Percentiles rank a stretch among this genome's conserved stretches.
Conservation (phyloP, 1,284 basidiomycete species). For the Pseudozyma tsukubaensis region DNA sequence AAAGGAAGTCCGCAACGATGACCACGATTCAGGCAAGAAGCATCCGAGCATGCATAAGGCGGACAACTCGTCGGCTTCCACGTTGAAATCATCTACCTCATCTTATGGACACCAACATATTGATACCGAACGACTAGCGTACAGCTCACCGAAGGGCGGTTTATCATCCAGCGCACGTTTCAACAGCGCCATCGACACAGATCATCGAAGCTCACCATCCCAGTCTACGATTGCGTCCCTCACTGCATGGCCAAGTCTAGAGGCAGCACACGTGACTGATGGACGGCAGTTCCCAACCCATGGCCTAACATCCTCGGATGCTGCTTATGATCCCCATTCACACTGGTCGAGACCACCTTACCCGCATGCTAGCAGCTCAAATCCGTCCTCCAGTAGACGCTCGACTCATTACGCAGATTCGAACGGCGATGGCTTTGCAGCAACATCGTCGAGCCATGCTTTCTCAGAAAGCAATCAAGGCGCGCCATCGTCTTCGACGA, state of each 20-base stretch:
- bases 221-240: constrained; percentile 11
- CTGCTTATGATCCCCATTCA: constrained; percentile 2
- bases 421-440: neutral
- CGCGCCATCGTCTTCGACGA: constrained; percentile 8
- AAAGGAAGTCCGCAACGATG: neutral
- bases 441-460: neutral
- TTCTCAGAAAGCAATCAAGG: constrained; percentile 2
- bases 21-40: too few relatives aligned
- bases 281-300: neutral
- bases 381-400: constrained; percentile 5
- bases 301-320: neutral
- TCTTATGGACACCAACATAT: too few relatives aligned
- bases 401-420: constrained; percentile 5
- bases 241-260: constrained; percentile 11
- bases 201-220: constrained; percentile 2
- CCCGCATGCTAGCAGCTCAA: constrained; percentile 3
- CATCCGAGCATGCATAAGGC: too few relatives aligned
- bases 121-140: too few relatives aligned
- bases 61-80: too few relatives aligned
- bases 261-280: constrained; percentile 10
- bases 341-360: constrained; percentile 12
- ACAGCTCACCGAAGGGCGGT: too few relatives aligned
- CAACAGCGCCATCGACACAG: neutral
- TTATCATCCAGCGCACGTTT: too few relatives aligned
- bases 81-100: too few relatives aligned